A percentile compares a stretch with the other conserved stretches of the same genome.
These are phyloP conservation scores for Tephrocybe sp. DNA, from an alignment of 768 basidiomycete species.

Conservation along the genomic window DNA sequence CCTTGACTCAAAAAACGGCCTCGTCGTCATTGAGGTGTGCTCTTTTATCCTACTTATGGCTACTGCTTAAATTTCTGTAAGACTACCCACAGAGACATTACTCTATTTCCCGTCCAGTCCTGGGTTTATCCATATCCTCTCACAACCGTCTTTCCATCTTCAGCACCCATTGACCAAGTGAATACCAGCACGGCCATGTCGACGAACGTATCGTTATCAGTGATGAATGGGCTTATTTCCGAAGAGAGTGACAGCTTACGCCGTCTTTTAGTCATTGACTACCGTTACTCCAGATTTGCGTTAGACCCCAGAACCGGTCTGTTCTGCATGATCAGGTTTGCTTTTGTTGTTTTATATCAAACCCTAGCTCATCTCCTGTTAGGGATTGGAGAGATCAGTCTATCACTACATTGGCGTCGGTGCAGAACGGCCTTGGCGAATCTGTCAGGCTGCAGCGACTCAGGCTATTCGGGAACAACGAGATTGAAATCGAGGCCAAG, in stretches of 20 bases:
- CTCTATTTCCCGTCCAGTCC: slow-evolving; percentile 67
- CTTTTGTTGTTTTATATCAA: background rate
- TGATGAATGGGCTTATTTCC: slow-evolving; percentile 27
- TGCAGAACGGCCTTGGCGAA: slow-evolving; percentile 63
- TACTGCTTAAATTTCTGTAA: slow-evolving; percentile 33
- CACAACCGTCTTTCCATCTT: slow-evolving; percentile 71
- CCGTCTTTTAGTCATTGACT: slow-evolving; percentile 72
- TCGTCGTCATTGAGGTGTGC: slow-evolving; percentile 88
- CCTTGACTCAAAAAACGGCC: slow-evolving; percentile 61
- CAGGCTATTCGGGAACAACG: slow-evolving; percentile 77
- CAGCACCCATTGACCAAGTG: slow-evolving; percentile 27
- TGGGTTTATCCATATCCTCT: slow-evolving; percentile 75
- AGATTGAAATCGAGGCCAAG: slow-evolving; percentile 90
- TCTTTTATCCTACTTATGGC: slow-evolving; percentile 4
- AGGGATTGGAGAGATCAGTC: slow-evolving; percentile 90
- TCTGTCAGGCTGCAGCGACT: slow-evolving; percentile 59
- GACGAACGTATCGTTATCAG: slow-evolving; percentile 18
- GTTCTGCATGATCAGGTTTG: slow-evolving; percentile 79
- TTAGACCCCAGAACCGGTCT: slow-evolving; percentile 81
- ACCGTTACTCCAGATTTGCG: slow-evolving; percentile 89
- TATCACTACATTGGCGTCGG: slow-evolving; percentile 60
- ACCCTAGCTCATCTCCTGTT: slow-evolving; percentile 3
- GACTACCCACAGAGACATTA: slow-evolving; percentile 83
- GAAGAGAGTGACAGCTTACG: slow-evolving; percentile 36
- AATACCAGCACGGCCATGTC: slow-evolving; percentile 14